Evolutionary conservation across 1,139 yeast genomes (phyloP).

Genomic region (Hansenula lynferdii): DNA sequence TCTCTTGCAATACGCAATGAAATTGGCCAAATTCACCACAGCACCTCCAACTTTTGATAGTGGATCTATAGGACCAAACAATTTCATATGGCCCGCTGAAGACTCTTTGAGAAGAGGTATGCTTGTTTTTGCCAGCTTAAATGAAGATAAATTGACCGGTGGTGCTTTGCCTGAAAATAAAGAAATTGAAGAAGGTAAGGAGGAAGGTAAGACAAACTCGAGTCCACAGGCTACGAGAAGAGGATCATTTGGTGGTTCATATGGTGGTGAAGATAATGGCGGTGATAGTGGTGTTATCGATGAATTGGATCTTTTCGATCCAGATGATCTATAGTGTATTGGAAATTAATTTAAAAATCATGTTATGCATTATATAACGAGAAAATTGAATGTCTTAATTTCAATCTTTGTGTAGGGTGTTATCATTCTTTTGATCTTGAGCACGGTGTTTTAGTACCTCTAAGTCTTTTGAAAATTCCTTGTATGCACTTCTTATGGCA

Average conservation of each 20-base stretch:
- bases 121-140: slow-evolving; percentile 67
- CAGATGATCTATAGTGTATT: slow-evolving; percentile 49
- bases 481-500: slow-evolving; percentile 51
- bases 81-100: slow-evolving; percentile 95
- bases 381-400: too few relatives aligned
- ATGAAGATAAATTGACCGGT: slow-evolving; percentile 43
- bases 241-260: slow-evolving; percentile 21
- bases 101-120: slow-evolving; percentile 87
- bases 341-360: too few relatives aligned
- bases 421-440: not conserved
- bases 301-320: slow-evolving; percentile 60
- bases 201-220: too few relatives aligned
- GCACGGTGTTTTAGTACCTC: slow-evolving; percentile 9
- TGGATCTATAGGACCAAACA: slow-evolving; percentile 63
- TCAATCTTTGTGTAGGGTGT: too few relatives aligned
- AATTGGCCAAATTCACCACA: slow-evolving; percentile 82
- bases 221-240: slow-evolving; percentile 15
- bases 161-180: too few relatives aligned
- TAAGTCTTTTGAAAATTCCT: slow-evolving; percentile 46
- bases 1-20: slow-evolving; percentile 79
- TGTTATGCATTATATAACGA: too few relatives aligned
- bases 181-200: too few relatives aligned
- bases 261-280: slow-evolving; percentile 24
- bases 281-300: slow-evolving; percentile 35
- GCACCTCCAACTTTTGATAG: slow-evolving; percentile 71